These are phyloP conservation scores for Pontederia crassipes DNA, from an alignment of 176 grass and related monocot species.

Conservation along the genomic window DNA sequence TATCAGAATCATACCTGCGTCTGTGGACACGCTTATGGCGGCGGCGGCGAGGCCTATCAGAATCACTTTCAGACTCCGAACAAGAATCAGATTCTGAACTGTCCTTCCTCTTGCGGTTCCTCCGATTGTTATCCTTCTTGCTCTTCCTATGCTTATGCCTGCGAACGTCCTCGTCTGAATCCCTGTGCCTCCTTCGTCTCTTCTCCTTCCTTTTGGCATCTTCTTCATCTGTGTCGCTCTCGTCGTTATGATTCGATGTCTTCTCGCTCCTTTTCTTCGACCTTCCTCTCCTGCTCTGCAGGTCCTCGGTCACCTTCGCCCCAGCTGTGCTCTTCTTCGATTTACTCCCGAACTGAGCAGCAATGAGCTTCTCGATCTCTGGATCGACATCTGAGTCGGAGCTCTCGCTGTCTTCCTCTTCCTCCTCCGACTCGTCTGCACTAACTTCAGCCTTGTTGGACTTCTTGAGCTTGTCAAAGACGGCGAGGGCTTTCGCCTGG, in stretches of 20 bases:
- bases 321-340: constrained; percentile 29
- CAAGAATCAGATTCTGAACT: constrained; percentile 15
- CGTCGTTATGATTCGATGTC: constrained; percentile 4
- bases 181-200: constrained; percentile 21
- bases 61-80: constrained; percentile 31
- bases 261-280: constrained; percentile 29
- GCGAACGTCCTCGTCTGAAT: constrained; percentile 25
- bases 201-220: constrained; percentile 26
- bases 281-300: constrained; percentile 24
- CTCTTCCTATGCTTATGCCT: constrained; percentile 27
- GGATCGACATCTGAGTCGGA: constrained; percentile 54
- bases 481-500: constrained; percentile 18
- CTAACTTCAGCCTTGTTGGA: constrained; percentile 10
- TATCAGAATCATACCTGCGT: constrained; percentile 28
- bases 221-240: constrained; percentile 33
- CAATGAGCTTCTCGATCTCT: constrained; percentile 69
- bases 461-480: constrained; percentile 50
- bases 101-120: constrained; percentile 31
- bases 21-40: constrained; percentile 34
- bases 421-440: constrained; percentile 22
- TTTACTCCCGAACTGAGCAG: constrained; percentile 39
- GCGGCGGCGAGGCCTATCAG: constrained; percentile 18
- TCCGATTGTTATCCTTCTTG: constrained; percentile 80
- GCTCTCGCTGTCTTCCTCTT: constrained; percentile 45
- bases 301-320: constrained; percentile 8